Conservation (phyloP, 208 protist species). For the Leishmania mexicana region DNA sequence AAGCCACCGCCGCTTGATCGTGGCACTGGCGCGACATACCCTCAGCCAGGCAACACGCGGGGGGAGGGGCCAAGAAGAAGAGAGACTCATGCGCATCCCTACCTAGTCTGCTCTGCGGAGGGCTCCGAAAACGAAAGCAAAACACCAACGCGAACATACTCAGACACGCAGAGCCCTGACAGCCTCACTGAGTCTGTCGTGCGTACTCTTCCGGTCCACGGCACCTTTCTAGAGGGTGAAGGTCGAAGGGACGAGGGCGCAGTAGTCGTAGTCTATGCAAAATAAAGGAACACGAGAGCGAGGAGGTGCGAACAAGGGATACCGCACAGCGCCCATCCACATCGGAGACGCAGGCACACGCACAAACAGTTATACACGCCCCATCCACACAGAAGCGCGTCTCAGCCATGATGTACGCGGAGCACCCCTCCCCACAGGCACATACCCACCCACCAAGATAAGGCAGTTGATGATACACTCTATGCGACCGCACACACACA, state of each 20-base stretch:
- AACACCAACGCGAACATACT: not conserved
- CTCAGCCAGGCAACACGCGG: not conserved
- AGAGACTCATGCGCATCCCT: not conserved
- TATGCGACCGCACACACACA: constrained; percentile 4
- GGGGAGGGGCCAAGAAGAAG: not conserved
- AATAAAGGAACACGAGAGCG: not conserved
- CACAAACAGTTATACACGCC: too few relatives aligned
- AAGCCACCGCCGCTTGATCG: not conserved
- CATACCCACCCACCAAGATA: not conserved
- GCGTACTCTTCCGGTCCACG: not conserved
- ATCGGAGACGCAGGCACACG: not conserved
- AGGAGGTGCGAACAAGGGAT: not conserved
- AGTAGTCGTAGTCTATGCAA: not conserved
- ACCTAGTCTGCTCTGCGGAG: not conserved
- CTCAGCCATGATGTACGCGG: not conserved
- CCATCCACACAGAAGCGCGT: not conserved
- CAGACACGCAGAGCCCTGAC: not conserved
- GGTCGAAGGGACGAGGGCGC: not conserved
- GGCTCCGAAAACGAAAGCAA: not conserved
- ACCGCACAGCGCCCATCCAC: not conserved
- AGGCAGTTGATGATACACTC: constrained; percentile 1
- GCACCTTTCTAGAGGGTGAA: not conserved
- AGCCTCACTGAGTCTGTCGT: not conserved
- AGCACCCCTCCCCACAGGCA: not conserved
- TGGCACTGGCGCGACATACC: not conserved